Conservation (phyloP, 129 eudicot species). For the Cynara cardunculus region DNA sequence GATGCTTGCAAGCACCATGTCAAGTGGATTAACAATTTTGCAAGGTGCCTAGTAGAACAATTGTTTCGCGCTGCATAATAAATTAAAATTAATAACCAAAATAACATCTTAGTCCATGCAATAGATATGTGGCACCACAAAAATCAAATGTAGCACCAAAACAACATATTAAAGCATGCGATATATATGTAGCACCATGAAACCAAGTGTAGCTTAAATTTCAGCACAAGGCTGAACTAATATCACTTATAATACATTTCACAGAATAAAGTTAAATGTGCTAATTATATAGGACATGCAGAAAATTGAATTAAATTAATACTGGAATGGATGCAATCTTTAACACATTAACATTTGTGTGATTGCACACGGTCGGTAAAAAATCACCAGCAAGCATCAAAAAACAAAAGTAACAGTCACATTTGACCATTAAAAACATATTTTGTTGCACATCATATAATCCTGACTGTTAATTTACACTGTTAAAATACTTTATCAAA, state of each 20-base stretch:
- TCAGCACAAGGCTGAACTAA: slow-evolving; percentile 13
- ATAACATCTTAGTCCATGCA: background rate
- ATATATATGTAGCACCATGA: background rate
- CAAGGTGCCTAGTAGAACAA: slow-evolving; percentile 76
- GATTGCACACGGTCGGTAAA: background rate
- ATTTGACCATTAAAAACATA: background rate
- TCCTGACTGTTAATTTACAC: background rate
- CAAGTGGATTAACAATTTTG: slow-evolving; percentile 78
- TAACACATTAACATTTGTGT: background rate
- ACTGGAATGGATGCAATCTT: background rate
- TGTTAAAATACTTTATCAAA: background rate
- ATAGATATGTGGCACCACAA: background rate
- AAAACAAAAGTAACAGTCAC: background rate
- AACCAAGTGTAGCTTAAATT: background rate
- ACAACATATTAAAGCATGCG: background rate
- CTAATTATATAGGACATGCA: background rate
- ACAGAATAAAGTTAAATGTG: background rate
- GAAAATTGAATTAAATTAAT: background rate
- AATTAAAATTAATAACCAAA: background rate
- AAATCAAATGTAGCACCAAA: background rate
- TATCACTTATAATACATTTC: slow-evolving; percentile 7
- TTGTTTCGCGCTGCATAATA: slow-evolving; percentile 71
- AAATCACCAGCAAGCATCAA: background rate
- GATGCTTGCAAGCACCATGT: slow-evolving; percentile 82
- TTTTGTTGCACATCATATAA: background rate